Evolutionary conservation across 2,329 filamentous ascomycete genomes (phyloP).

Genomic region (Phialophora chinensis): DNA sequence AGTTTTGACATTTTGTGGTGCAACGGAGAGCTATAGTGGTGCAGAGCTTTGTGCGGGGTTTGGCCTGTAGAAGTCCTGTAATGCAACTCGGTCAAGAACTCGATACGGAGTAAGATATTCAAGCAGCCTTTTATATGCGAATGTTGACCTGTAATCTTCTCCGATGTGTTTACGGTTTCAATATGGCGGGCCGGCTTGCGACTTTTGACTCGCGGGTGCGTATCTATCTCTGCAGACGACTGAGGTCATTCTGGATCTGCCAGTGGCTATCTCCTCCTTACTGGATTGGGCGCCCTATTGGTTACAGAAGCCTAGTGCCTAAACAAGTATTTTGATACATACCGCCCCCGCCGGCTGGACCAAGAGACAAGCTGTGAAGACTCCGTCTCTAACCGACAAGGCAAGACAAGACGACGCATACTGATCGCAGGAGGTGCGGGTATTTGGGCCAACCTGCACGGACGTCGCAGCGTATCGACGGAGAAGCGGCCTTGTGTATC

Average conservation of each 20-base stretch:
- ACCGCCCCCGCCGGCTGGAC: too few relatives aligned
- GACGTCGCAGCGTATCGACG: too few relatives aligned
- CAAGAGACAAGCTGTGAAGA: background rate
- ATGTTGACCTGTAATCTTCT: background rate
- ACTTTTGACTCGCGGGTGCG: background rate
- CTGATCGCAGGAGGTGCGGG: background rate
- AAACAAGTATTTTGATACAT: background rate
- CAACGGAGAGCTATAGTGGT: background rate
- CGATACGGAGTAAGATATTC: background rate
- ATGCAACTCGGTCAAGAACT: background rate
- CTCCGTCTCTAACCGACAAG: background rate
- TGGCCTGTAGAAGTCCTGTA: background rate
- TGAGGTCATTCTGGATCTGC: background rate
- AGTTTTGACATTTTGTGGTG: slow-evolving; percentile 2
- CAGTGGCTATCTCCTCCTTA: background rate
- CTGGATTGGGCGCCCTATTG: background rate
- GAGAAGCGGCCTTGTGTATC: too few relatives aligned
- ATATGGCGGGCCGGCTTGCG: background rate
- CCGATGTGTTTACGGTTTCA: background rate
- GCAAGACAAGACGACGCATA: background rate
- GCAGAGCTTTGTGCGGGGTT: background rate
- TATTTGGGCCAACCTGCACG: background rate
- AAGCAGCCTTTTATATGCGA: background rate
- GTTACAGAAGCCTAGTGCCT: background rate
- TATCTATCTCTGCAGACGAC: background rate